Evolutionary conservation across 768 basidiomycete species (phyloP).

Genomic region (Panellus pusillus): DNA sequence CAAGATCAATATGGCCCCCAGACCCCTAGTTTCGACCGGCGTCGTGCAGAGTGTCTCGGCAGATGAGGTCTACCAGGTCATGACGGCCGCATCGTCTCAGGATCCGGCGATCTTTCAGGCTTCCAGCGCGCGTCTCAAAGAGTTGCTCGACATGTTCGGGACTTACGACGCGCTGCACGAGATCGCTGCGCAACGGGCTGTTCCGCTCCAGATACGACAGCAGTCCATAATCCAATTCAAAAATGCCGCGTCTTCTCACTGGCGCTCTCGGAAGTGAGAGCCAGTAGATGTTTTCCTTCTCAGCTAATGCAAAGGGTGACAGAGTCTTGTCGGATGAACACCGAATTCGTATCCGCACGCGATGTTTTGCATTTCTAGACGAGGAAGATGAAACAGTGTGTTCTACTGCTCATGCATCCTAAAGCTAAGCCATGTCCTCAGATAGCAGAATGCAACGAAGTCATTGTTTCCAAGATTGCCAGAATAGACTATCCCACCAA

Average conservation of each 20-base stretch:
- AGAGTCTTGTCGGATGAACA: slow-evolving; percentile 74
- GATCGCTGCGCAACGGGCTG: slow-evolving; percentile 60
- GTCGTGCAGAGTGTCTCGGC: slow-evolving; percentile 50
- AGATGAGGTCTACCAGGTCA: slow-evolving; percentile 64
- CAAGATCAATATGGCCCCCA: slow-evolving; percentile 30
- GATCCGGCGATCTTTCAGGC: slow-evolving; percentile 54
- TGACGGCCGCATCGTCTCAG: slow-evolving; percentile 73
- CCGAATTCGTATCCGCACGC: slow-evolving; percentile 59
- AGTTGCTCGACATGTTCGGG: slow-evolving; percentile 67
- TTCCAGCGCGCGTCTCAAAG: slow-evolving; percentile 61
- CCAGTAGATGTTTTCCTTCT: slow-evolving; percentile 4
- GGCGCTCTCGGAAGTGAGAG: slow-evolving; percentile 75
- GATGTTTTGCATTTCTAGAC: slow-evolving; percentile 67
- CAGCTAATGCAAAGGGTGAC: slow-evolving; percentile 14
- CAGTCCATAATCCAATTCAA: slow-evolving; percentile 91
- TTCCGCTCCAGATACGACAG: slow-evolving; percentile 69
- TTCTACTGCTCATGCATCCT: slow-evolving; percentile 7
- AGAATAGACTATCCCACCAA: slow-evolving; percentile 71
- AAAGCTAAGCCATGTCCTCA: slow-evolving; percentile 29
- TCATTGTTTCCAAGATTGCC: slow-evolving; percentile 75
- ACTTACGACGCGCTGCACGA: slow-evolving; percentile 71
- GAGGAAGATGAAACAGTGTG: slow-evolving; percentile 77
- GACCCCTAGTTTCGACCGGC: slow-evolving; percentile 30
- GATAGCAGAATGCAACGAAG: slow-evolving; percentile 79
- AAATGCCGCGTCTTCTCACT: slow-evolving; percentile 71